A percentile compares a stretch with the other conserved stretches of the same genome.
Conservation (phyloP, 1,139 yeast genomes). For the Lodderomyces elongisporus region DNA sequence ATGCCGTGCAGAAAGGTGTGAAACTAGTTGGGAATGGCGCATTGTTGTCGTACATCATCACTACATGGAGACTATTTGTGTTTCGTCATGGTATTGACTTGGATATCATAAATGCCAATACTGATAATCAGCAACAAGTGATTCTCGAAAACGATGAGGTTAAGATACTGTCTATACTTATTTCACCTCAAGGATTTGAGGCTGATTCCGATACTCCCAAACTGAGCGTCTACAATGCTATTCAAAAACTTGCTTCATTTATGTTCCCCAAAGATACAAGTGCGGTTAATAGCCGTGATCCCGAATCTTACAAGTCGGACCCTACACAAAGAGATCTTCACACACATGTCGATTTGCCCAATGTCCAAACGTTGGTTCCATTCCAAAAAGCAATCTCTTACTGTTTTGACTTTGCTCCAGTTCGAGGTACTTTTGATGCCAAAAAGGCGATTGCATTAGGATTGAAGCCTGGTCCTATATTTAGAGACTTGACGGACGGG, state of each 20-base stretch:
- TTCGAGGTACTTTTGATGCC: constrained; percentile 74
- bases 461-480: constrained; percentile 60
- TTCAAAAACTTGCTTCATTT: constrained; percentile 30
- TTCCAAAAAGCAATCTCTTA: constrained; percentile 45
- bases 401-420: constrained; percentile 58
- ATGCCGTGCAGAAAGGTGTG: constrained; percentile 57
- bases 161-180: constrained; percentile 48
- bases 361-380: constrained; percentile 16
- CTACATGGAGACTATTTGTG: constrained; percentile 88
- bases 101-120: constrained; percentile 35
- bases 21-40: constrained; percentile 35
- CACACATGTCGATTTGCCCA: constrained; percentile 36
- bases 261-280: constrained; percentile 50
- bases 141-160: constrained; percentile 49
- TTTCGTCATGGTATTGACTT: constrained; percentile 71
- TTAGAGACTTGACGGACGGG: constrained; percentile 58
- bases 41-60: constrained; percentile 49
- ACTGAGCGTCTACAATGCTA: neutral
- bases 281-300: constrained; percentile 32
- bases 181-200: constrained; percentile 11
- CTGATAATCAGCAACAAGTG: constrained; percentile 15
- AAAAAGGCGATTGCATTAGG: constrained; percentile 64
- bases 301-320: constrained; percentile 37
- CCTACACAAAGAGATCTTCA: constrained; percentile 39
- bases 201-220: neutral